Evolutionary conservation across 2,329 filamentous ascomycete genomes (phyloP), one percentile per base, ranked within the genome.

Genomic region (Epichloe typhina): DNA sequence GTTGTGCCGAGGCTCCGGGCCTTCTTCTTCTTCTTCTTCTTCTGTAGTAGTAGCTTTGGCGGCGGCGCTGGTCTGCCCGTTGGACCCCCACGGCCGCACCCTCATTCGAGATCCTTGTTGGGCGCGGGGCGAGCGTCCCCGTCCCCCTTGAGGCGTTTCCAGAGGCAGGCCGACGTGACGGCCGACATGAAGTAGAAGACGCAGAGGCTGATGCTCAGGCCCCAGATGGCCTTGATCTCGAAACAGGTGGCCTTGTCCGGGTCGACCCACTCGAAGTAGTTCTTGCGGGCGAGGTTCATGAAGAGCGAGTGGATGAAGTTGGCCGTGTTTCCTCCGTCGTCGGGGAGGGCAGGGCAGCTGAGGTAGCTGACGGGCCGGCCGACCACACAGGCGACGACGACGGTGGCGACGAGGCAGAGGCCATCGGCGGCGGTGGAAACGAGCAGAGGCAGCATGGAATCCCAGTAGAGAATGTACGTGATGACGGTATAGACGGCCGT

Each of bases 151-250:
- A 75, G 69, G 58, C 77, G 75, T 55, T 77, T 75, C 79, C 82
- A 86, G 39, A 88, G 70, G 57, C 80, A 79, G 50, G 72, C 66
- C 33, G 73, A 76, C 44, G 77, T 73, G 47, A 83, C 66, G 44
- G 73, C 69, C 2, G 80, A 83, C 53, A 86, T 75, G 54, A 79
- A 74, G 60, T 86, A 87, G 37, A 88, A 69, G 42, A 86, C 77
- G 64, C 82, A 88, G 47, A 94, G 76, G 4, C 82, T 82, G 66
- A 95, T 90, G 64, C 81, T 79, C 53, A 95, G 68, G 1, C 88
- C 89, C 90, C 89, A 95, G 57, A 93, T 79, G 15, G 85, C 80
- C 75, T 95, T 94, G 65, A 89, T 82, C 72, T 93, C 82, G 61
- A 83, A 81, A 71, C 90, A 96, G 50, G 86, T 85, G 17, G 76